Percentiles rank a stretch among this genome's conserved stretches.
Evolutionary conservation across 129 eudicot genomes (phyloP).

Genomic region (Cynara cardunculus): DNA sequence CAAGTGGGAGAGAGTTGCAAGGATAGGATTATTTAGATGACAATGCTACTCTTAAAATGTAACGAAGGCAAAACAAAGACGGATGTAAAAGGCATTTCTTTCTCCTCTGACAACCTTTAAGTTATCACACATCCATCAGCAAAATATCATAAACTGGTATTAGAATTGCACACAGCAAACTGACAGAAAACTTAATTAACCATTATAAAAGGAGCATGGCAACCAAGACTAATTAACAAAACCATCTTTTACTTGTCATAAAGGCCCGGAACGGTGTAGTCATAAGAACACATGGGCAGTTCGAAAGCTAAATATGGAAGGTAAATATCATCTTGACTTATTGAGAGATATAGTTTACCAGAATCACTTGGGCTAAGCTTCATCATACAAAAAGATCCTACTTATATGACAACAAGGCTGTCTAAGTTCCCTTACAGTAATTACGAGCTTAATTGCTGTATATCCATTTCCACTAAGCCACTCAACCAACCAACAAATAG

Average conservation of each 20-base stretch:
- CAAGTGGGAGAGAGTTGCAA: neutral
- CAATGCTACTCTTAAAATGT: neutral
- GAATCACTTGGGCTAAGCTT: neutral
- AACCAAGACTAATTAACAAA: neutral
- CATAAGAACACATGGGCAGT: slow-evolving; percentile 1
- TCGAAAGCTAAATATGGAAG: neutral
- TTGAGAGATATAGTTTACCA: neutral
- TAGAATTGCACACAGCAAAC: neutral
- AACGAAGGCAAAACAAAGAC: neutral
- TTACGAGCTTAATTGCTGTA: neutral
- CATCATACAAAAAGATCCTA: neutral
- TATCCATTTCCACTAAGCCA: neutral
- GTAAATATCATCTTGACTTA: neutral
- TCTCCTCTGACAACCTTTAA: neutral
- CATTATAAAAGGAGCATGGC: neutral
- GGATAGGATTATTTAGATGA: neutral
- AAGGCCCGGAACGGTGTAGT: neutral
- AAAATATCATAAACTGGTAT: neutral
- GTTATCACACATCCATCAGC: neutral
- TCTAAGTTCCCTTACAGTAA: neutral
- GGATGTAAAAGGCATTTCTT: neutral
- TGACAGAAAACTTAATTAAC: neutral
- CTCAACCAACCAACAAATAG: neutral
- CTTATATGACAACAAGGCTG: neutral
- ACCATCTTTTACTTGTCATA: slow-evolving; percentile 10